Conservation (phyloP, 1,284 basidiomycete species). For the Moesziomyces parantarcticus region DNA sequence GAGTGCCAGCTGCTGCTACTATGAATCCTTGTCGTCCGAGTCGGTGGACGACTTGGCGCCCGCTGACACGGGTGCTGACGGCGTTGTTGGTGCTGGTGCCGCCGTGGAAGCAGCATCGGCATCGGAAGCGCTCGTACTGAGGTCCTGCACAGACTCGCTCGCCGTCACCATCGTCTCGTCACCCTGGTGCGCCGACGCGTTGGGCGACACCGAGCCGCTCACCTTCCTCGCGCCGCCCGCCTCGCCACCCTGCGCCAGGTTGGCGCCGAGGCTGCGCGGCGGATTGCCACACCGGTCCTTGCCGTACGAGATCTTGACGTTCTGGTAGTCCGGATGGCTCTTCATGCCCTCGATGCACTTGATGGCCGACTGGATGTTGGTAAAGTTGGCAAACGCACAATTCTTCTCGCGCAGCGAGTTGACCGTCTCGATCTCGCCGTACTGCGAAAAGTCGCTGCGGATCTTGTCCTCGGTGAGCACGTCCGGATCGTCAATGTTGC, state of each 20-base stretch:
- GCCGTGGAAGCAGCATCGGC: neutral
- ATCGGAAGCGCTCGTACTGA: slow-evolving; percentile 18
- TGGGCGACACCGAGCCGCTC: slow-evolving; percentile 42
- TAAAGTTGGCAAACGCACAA: slow-evolving; percentile 67
- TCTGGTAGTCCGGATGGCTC: slow-evolving; percentile 63
- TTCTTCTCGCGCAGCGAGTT: slow-evolving; percentile 66
- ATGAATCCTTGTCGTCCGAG: slow-evolving; percentile 11
- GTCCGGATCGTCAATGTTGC: slow-evolving; percentile 65
- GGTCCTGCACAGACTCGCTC: slow-evolving; percentile 46
- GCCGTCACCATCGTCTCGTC: slow-evolving; percentile 54
- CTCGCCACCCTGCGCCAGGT: slow-evolving; percentile 17
- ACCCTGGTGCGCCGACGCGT: slow-evolving; percentile 18
- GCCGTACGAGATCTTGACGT: slow-evolving; percentile 63
- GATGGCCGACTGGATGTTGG: slow-evolving; percentile 67
- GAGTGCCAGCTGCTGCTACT: neutral
- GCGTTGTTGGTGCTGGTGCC: neutral
- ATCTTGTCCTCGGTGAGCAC: slow-evolving; percentile 63
- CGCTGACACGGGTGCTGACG: slow-evolving; percentile 1
- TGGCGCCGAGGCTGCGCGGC: slow-evolving; percentile 50
- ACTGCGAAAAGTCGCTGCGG: slow-evolving; percentile 62
- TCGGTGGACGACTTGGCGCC: slow-evolving; percentile 8
- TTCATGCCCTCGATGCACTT: slow-evolving; percentile 68
- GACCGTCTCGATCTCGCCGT: slow-evolving; percentile 66
- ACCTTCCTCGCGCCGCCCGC: slow-evolving; percentile 17
- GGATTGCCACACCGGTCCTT: slow-evolving; percentile 66